Conservation (phyloP, 441 rosid species). For the Theobroma grandiflorum region DNA sequence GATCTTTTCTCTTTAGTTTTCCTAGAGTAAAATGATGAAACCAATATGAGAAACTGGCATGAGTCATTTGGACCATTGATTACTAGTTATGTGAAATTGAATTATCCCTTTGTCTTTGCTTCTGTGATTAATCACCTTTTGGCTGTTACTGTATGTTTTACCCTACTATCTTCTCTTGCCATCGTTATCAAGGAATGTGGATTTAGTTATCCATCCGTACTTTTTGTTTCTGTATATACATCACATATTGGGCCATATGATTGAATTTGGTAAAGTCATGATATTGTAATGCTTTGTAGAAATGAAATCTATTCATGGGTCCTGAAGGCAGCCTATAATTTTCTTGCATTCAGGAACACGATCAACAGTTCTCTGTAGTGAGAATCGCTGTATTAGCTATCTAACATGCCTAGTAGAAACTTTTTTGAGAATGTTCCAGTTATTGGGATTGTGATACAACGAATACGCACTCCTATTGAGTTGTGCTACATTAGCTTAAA, state of each 20-base stretch:
- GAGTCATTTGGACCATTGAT: too few species aligned
- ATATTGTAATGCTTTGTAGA: neutral
- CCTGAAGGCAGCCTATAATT: neutral
- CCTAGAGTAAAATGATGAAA: too few species aligned
- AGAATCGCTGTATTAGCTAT: neutral
- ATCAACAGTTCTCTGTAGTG: neutral
- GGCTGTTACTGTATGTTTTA: too few species aligned
- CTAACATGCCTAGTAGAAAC: neutral
- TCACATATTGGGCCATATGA: neutral
- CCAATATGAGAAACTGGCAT: too few species aligned
- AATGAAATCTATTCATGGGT: neutral
- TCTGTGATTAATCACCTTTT: too few species aligned
- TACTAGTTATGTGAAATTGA: too few species aligned
- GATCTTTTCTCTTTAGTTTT: too few species aligned
- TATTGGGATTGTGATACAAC: neutral
- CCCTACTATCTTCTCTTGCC: neutral
- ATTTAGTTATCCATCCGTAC: neutral
- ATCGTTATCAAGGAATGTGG: neutral
- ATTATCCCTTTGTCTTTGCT: too few species aligned
- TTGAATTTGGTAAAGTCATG: neutral
- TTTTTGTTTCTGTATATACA: neutral
- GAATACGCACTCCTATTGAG: neutral
- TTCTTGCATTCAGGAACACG: neutral
- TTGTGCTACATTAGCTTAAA: neutral
- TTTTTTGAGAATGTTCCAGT: neutral